These are phyloP conservation scores for Achaetomium macrosporum DNA, from an alignment of 2,329 filamentous ascomycete genomes.

Conservation along the genomic window DNA sequence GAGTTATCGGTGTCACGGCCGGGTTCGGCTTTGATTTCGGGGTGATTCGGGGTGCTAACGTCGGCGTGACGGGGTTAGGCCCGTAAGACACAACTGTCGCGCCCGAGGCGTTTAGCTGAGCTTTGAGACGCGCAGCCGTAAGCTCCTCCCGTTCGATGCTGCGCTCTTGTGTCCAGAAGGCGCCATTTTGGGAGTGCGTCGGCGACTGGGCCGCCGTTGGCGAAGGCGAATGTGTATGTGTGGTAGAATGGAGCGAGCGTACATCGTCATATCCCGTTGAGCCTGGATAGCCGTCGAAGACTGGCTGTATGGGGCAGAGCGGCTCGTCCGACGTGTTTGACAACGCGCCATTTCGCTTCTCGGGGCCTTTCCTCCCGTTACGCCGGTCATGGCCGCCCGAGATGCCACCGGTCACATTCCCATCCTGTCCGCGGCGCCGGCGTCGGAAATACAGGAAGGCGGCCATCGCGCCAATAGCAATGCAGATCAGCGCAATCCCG, in stretches of 20 bases:
- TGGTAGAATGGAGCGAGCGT: constrained; percentile 23
- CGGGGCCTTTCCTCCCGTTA: constrained; percentile 16
- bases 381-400: constrained; percentile 18
- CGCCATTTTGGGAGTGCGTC: constrained; percentile 12
- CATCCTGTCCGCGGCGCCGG: constrained; percentile 17
- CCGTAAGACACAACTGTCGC: constrained; percentile 24
- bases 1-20: constrained; percentile 14
- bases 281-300: constrained; percentile 26
- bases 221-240: constrained; percentile 16
- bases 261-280: constrained; percentile 27
- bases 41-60: constrained; percentile 18
- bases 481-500: constrained; percentile 18
- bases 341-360: constrained; percentile 16
- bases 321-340: constrained; percentile 23
- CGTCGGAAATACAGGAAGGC: constrained; percentile 24
- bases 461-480: constrained; percentile 24
- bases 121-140: constrained; percentile 22
- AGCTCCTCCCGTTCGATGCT: constrained; percentile 24
- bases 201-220: constrained; percentile 22
- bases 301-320: constrained; percentile 24
- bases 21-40: not conserved
- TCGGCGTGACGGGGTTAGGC: constrained; percentile 26
- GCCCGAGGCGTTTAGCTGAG: constrained; percentile 12
- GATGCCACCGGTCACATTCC: constrained; percentile 14
- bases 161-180: constrained; percentile 16